Evolutionary conservation across 2,329 filamentous ascomycete genomes (phyloP).

Genomic region (Paecilomyces niveus): DNA sequence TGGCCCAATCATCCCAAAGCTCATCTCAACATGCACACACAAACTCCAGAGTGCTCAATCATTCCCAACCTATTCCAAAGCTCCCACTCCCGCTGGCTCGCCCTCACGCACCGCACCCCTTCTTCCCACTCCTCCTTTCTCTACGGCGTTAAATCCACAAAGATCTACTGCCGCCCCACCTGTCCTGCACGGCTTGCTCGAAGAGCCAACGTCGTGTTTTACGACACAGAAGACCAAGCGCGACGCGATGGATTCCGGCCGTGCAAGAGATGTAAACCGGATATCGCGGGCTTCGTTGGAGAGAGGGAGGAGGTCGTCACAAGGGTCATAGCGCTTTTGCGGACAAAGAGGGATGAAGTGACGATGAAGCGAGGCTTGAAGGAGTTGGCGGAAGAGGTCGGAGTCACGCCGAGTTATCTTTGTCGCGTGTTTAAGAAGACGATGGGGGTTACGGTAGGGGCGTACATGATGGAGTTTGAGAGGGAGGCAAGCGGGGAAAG

Average conservation of each 20-base stretch:
- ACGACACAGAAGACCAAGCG: constrained; percentile 40
- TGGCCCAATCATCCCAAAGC: no score
- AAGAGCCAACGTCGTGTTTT: constrained; percentile 54
- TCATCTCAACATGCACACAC: no score
- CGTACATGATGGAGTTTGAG: constrained; percentile 15
- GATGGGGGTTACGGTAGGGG: constrained; percentile 43
- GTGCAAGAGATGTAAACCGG: constrained; percentile 52
- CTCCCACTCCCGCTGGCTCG: no score
- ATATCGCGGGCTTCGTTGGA: constrained; percentile 10
- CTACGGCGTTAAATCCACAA: constrained; percentile 44
- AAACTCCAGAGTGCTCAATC: no score
- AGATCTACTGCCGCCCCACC: constrained; percentile 54
- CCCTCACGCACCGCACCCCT: no score
- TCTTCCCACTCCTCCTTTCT: constrained; percentile 29
- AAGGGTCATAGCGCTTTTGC: no score
- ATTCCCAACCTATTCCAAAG: no score
- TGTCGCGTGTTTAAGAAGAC: constrained; percentile 53
- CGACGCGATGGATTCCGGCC: constrained; percentile 45
- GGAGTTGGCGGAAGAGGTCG: constrained; percentile 44
- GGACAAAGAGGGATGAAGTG: constrained; percentile 2
- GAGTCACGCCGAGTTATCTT: constrained; percentile 52
- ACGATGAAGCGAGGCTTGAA: constrained; percentile 31
- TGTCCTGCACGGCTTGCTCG: constrained; percentile 56
- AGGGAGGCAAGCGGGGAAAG: no score
- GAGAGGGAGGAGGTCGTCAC: no score